A percentile compares a stretch with the other conserved stretches of the same genome.
Evolutionary conservation across 108 stramenopile genomes (phyloP).

Genomic region (Nitzschia sp.): DNA sequence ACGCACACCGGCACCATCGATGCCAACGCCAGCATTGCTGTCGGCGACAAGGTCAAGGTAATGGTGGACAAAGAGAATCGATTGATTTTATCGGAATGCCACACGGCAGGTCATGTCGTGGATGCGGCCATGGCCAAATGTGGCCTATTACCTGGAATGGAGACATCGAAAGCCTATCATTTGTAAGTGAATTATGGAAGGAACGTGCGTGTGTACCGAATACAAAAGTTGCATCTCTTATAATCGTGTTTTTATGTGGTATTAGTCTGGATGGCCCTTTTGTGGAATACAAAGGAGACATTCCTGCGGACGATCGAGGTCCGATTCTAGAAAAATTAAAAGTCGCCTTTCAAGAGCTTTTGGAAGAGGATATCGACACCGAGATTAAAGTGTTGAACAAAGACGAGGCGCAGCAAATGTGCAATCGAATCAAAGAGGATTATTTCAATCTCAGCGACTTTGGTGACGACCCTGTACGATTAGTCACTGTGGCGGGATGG

Average conservation of each 20-base stretch:
- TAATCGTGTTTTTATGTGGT: too few species aligned
- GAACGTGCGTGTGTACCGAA: too few species aligned
- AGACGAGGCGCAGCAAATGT: slow-evolving; percentile 46
- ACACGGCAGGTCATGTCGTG: slow-evolving; percentile 89
- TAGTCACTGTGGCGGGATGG: slow-evolving; percentile 75
- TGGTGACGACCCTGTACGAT: slow-evolving; percentile 44
- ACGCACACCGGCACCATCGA: slow-evolving; percentile 50
- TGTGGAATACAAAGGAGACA: slow-evolving; percentile 72
- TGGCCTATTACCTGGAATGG: slow-evolving; percentile 37
- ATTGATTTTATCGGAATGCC: slow-evolving; percentile 69
- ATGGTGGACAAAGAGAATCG: slow-evolving; percentile 53
- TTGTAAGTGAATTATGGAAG: too few species aligned
- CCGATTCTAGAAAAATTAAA: slow-evolving; percentile 45
- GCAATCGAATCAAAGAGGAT: slow-evolving; percentile 47
- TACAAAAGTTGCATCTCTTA: too few species aligned
- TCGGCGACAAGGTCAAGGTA: slow-evolving; percentile 48
- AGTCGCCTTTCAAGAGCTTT: slow-evolving; percentile 52
- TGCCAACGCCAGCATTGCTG: slow-evolving; percentile 10
- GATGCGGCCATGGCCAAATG: slow-evolving; percentile 77
- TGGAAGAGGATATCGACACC: slow-evolving; percentile 62
- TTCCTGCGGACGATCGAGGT: slow-evolving; percentile 43
- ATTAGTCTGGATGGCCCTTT: slow-evolving; percentile 70
- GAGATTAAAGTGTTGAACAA: slow-evolving; percentile 49
- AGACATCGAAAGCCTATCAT: slow-evolving; percentile 80
- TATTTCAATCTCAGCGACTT: slow-evolving; percentile 40